phyloP scores from a whole-genome alignment of 225 moss, liverwort and hornwort genomes.

The Rhytidiadelphus loreus region DNA sequence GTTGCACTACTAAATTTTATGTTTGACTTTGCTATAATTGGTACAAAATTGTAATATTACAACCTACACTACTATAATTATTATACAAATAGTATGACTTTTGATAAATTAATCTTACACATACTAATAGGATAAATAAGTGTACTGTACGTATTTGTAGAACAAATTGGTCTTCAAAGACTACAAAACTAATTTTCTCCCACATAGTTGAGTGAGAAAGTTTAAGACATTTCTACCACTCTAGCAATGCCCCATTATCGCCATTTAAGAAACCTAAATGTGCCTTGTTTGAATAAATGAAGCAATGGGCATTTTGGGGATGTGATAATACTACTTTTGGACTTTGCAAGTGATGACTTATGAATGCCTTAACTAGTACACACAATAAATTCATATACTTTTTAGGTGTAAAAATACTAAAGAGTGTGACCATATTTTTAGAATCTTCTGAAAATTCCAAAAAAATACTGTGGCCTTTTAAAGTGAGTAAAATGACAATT shows the following conservation, averaged over 20 bases:
- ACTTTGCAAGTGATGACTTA: neutral
- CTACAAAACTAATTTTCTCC: neutral
- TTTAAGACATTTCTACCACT: neutral
- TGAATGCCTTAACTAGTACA: too few relatives aligned
- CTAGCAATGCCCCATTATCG: fast-evolving
- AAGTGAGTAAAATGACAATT: neutral
- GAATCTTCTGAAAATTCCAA: too few relatives aligned
- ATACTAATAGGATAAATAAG: neutral
- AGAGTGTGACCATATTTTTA: too few relatives aligned
- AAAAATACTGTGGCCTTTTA: neutral
- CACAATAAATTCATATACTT: too few relatives aligned
- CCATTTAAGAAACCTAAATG: neutral
- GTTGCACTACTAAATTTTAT: neutral
- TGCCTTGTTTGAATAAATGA: neutral
- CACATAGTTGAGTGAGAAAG: neutral
- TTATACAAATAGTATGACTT: neutral
- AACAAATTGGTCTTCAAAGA: neutral
- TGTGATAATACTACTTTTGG: neutral
- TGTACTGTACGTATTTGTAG: fast-evolving
- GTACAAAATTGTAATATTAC: neutral
- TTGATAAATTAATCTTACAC: neutral
- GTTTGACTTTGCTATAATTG: neutral
- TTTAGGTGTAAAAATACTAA: too few relatives aligned
- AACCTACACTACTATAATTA: neutral
- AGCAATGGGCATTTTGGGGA: neutral